Evolutionary conservation across 805 yeast species (phyloP), one percentile per base, ranked within the genome.

Genomic region (Yamadazyma endophytica): DNA sequence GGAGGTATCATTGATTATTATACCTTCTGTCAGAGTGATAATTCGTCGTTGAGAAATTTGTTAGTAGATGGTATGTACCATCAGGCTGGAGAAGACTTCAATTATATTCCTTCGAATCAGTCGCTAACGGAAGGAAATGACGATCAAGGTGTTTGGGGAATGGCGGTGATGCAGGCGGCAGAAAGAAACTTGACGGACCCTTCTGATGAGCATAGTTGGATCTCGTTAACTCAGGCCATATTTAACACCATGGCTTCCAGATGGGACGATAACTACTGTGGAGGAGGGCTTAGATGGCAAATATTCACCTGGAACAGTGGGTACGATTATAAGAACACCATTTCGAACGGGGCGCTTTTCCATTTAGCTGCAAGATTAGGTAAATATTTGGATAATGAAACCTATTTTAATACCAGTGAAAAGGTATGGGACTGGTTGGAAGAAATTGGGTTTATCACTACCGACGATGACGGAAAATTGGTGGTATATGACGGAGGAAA

Each of bases 221-320:
- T 86, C 17, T 71, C 76, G 33, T 62, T 89, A 50, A 85, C 92
- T 0, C 92, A 86, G 58, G 94, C 95, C 3, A 84, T 85, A 9
- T 90, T 81, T 63, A 85, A 88, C 55, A 80, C 94, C 21, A 88
- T 89, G 95, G 77, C 82, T 19, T 58, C 67, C 19, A 74, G 96
- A 54, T 89, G 97, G 97, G 96, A 88, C 54, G 43, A 51, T 6
- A 54, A 47, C 4, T 49, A 64, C 31, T 89, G 97, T 61, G 72
- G 68, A 27, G 97, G 97, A 38, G 97, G 97, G 1, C 62, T 90
- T 39, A 70, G 96, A 56, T 90, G 97, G 97, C 97, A 90, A 64
- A 89, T 89, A 47, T 89, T 79, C 62, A 70, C 79, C 34, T 88
- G 95, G 95, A 89, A 90, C 54, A 70, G 84, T 6, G 97, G 97